Base-by-base conservation (phyloP, 2,329 filamentous ascomycete species). In the Cyanodermella asteris region DNA sequence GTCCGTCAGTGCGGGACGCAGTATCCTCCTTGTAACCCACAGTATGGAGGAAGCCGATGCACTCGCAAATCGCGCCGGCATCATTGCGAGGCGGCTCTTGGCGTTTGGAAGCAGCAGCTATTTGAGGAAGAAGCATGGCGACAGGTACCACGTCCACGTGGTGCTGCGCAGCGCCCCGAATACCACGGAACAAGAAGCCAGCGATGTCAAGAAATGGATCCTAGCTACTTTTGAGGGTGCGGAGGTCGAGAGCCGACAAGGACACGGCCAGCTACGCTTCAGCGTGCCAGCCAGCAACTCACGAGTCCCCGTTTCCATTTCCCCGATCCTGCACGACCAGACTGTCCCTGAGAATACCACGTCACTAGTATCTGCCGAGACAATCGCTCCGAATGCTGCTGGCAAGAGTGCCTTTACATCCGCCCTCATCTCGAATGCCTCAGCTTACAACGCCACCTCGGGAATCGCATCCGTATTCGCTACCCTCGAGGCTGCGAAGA, bases 31-130 rank as follows among this genome's bases (percentile, higher is more conserved):
- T 11, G 93, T 84, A 0, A 93, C 84, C 0, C 84, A 94, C 46
- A 77, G 68, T 24, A 91, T 93, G 81, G 82, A 93, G 45, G 84
- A 93, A 49, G 84, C 82, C 1, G 80, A 91, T 40, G 81, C 81
- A 1, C 58, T 94, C 3, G 82, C 82, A 0, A 69, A 68, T 16
- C 63, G 80, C 2, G 80, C 75, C 0, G 84, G 80, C 8, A 91
- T 94, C 36, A 68, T 94, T 50, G 77, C 81, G 6, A 64, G 66
- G 36, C 62, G 70, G 16, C 90, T 93, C 80, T 58, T 93, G 13
- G 82, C 81, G 1, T 57, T 87, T 6, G 82, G 82, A 4, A 74
- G 71, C 0, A 72, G 70, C 1, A 68, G 80, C 17, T 54, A 70
- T 29, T 56, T 93, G 3, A 61, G 82, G 6, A 59, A 61, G 22